phyloP scores from a whole-genome alignment of 805 yeast genomes.

The Ogataea nitratoaversa region DNA sequence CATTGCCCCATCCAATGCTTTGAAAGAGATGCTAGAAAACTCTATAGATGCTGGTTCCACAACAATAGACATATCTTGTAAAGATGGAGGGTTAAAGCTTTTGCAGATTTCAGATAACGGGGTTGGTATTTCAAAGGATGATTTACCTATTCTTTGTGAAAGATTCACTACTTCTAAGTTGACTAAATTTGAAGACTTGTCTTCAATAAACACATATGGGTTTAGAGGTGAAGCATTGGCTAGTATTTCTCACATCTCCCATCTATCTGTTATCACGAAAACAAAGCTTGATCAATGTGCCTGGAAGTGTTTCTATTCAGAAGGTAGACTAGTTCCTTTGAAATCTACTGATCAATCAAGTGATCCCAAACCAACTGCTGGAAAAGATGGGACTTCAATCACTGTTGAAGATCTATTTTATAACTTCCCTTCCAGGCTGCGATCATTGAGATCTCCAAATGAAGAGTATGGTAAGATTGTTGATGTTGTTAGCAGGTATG shows the following conservation, averaged over 20 bases:
- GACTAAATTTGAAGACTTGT: slow-evolving; percentile 67
- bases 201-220: slow-evolving; percentile 74
- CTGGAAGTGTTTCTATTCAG: slow-evolving; percentile 60
- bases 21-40: slow-evolving; percentile 90
- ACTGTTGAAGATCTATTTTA: slow-evolving; percentile 85
- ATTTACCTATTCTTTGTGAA: slow-evolving; percentile 77
- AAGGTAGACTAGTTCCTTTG: slow-evolving; percentile 55
- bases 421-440: slow-evolving; percentile 75
- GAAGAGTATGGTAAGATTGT: slow-evolving; percentile 77
- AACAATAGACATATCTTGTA: slow-evolving; percentile 70
- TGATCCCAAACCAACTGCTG: slow-evolving; percentile 75
- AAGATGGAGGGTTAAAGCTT: slow-evolving; percentile 87
- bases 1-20: slow-evolving; percentile 88
- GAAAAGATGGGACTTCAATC: slow-evolving; percentile 81
- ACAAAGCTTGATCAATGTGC: slow-evolving; percentile 60
- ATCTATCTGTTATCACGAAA: slow-evolving; percentile 76
- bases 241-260: slow-evolving; percentile 85
- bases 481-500: slow-evolving; percentile 80
- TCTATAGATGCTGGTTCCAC: slow-evolving; percentile 83
- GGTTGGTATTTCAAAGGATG: slow-evolving; percentile 67
- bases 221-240: slow-evolving; percentile 97
- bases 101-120: slow-evolving; percentile 92
- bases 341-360: slow-evolving; percentile 31
- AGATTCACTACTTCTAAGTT: slow-evolving; percentile 92
- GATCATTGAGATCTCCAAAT: slow-evolving; percentile 56